Evolutionary conservation across 208 protist genomes (phyloP).

Genomic region (Leishmania tarentolae): DNA sequence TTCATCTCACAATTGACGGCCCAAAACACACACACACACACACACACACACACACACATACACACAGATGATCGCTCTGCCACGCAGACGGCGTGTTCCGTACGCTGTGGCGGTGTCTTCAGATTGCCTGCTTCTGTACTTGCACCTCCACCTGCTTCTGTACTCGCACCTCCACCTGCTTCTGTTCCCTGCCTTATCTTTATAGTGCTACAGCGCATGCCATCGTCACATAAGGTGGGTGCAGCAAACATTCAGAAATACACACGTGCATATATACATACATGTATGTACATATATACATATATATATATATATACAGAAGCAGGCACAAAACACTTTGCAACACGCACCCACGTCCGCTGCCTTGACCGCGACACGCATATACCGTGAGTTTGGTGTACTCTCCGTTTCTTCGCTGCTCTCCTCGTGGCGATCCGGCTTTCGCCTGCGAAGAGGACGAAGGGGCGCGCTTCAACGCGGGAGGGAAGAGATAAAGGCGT

Average conservation of each 20-base stretch:
- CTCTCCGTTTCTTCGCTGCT: neutral
- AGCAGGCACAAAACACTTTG: neutral
- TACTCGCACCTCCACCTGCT: too few species aligned
- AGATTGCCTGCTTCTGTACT: neutral
- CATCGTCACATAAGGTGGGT: neutral
- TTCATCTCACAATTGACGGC: neutral
- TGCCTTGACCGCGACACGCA: neutral
- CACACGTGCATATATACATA: neutral
- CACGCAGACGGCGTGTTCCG: neutral
- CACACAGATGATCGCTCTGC: neutral
- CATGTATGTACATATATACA: neutral
- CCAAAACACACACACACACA: neutral
- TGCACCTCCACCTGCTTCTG: neutral
- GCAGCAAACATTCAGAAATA: too few species aligned
- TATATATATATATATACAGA: neutral
- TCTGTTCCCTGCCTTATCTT: neutral
- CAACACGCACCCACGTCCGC: neutral
- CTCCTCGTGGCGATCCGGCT: neutral
- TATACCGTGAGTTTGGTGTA: neutral
- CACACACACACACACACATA: neutral
- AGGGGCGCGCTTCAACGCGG: neutral
- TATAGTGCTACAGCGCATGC: neutral
- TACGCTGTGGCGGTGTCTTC: neutral
- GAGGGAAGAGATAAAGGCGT: neutral
- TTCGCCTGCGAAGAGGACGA: neutral